Evolutionary conservation across 2,329 filamentous ascomycete species (phyloP).

Genomic region (Pseudodiploospora longispora): DNA sequence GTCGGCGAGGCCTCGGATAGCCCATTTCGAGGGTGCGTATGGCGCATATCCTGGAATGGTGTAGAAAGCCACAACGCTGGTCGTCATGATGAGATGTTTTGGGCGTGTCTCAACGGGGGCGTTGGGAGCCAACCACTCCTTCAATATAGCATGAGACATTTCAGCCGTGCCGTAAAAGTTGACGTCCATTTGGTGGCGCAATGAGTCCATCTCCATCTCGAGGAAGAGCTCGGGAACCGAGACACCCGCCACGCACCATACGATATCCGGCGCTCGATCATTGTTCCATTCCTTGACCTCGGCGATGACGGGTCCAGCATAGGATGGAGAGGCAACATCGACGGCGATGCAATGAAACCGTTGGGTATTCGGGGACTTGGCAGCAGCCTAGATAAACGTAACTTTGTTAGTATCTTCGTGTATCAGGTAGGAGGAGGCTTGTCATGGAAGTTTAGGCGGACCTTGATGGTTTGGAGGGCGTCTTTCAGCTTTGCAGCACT

Average conservation of each 20-base stretch:
- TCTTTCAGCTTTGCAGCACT: slow-evolving; percentile 65
- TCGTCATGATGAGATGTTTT: slow-evolving; percentile 82
- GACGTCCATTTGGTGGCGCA: slow-evolving; percentile 78
- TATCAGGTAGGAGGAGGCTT: background rate
- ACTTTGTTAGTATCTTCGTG: background rate
- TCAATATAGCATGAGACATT: slow-evolving; percentile 72
- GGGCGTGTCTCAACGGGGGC: slow-evolving; percentile 38
- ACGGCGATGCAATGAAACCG: slow-evolving; percentile 77
- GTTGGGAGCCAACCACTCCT: slow-evolving; percentile 58
- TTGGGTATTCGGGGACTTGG: slow-evolving; percentile 58
- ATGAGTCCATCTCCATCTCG: slow-evolving; percentile 58
- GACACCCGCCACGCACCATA: slow-evolving; percentile 83
- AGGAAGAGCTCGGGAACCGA: slow-evolving; percentile 69
- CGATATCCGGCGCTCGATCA: slow-evolving; percentile 64
- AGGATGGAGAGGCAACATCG: slow-evolving; percentile 65
- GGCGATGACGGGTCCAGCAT: slow-evolving; percentile 60
- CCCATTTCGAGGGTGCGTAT: slow-evolving; percentile 80
- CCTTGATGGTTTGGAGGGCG: slow-evolving; percentile 58
- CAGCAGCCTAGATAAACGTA: slow-evolving; percentile 45
- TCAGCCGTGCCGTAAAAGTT: slow-evolving; percentile 86
- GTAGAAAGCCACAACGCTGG: slow-evolving; percentile 66
- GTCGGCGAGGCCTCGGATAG: slow-evolving; percentile 76
- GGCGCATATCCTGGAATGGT: slow-evolving; percentile 73
- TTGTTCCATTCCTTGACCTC: slow-evolving; percentile 76
- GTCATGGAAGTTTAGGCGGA: slow-evolving; percentile 22